Evolutionary conservation across 2,329 filamentous ascomycete genomes (phyloP).

Genomic region (Cladosporium sp.): DNA sequence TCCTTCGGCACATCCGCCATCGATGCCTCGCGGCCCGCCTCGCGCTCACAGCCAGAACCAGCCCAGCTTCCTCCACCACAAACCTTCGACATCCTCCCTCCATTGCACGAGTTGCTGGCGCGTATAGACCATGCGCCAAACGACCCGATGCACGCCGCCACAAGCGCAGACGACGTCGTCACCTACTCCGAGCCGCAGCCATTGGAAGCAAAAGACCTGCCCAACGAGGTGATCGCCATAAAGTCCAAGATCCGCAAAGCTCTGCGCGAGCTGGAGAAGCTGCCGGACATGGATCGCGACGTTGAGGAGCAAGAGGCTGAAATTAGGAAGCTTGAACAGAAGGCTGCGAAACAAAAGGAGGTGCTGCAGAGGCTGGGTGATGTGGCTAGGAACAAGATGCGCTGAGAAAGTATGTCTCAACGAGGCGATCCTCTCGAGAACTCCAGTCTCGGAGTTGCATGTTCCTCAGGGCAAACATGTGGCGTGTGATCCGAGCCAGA

Average conservation of each 20-base stretch:
- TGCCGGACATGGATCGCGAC: conserved; percentile 71
- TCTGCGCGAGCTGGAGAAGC: conserved; percentile 61
- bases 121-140: conserved; percentile 55
- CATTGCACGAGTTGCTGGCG: conserved; percentile 75
- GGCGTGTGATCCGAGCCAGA: background rate
- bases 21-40: conserved; percentile 6
- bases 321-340: conserved; percentile 65
- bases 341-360: conserved; percentile 58
- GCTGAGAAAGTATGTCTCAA: background rate
- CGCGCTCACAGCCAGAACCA: conserved; percentile 7
- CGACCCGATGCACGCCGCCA: conserved; percentile 12
- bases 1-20: conserved; percentile 15
- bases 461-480: background rate
- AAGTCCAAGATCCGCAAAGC: conserved; percentile 79
- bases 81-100: conserved; percentile 81
- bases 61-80: conserved; percentile 69
- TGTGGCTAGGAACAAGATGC: conserved; percentile 14
- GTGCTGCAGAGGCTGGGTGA: conserved; percentile 15
- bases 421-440: background rate
- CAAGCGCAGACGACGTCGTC: conserved; percentile 38
- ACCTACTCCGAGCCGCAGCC: conserved; percentile 43
- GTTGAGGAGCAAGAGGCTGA: conserved; percentile 71
- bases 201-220: conserved; percentile 73
- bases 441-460: background rate
- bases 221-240: conserved; percentile 69